These are phyloP conservation scores for Adansonia grandidieri DNA, from an alignment of 441 rosid genomes.

Conservation along the genomic window DNA sequence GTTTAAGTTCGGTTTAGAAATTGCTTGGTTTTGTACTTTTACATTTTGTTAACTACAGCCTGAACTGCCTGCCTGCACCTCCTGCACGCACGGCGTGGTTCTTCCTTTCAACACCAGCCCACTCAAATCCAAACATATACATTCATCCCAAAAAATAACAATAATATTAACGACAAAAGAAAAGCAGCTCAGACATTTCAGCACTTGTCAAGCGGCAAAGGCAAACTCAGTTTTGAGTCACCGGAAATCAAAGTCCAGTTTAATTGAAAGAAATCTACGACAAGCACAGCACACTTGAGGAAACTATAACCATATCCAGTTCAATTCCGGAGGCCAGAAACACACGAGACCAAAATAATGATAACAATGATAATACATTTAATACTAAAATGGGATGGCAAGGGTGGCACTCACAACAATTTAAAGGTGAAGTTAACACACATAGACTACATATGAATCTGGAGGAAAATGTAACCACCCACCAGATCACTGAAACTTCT, in stretches of 20 bases:
- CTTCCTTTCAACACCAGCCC: not conserved
- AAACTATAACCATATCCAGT: not conserved
- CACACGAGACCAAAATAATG: not conserved
- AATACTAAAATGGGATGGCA: not conserved
- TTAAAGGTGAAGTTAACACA: not conserved
- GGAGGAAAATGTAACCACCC: not conserved
- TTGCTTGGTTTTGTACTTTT: not conserved
- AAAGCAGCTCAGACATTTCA: conserved; percentile 10
- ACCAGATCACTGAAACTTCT: conserved; percentile 19
- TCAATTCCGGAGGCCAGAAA: not conserved
- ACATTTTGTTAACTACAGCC: not conserved
- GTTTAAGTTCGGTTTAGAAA: not conserved
- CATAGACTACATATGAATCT: not conserved
- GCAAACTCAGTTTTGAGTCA: not conserved
- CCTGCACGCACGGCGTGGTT: not conserved
- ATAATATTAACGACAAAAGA: not conserved
- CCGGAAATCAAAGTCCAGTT: not conserved
- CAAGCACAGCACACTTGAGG: not conserved
- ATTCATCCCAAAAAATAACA: not conserved
- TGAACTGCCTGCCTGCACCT: not conserved
- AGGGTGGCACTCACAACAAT: conserved; percentile 12
- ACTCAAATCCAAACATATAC: not conserved
- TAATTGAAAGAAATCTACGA: not conserved
- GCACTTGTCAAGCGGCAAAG: not conserved
- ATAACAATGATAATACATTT: not conserved